Percentiles rank a stretch among this genome's conserved stretches.
phyloP scores from a whole-genome alignment of 805 yeast species.

The Barnettozyma siamensis region DNA sequence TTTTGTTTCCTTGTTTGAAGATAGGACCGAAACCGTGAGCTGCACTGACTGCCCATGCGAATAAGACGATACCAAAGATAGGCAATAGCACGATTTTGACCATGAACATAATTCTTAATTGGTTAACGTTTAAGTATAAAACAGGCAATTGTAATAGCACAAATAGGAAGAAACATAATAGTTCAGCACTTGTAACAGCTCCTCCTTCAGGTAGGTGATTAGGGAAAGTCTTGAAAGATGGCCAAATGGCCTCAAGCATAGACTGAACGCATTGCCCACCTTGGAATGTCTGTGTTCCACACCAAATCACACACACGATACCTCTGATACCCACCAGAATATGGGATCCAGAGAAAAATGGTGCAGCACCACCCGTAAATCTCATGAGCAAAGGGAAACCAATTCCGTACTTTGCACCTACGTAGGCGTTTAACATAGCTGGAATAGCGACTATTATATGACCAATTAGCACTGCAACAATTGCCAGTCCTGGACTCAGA shows the following conservation, averaged over 20 bases:
- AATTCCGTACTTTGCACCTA: conserved; percentile 30
- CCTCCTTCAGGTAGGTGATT: conserved; percentile 27
- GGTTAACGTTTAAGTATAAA: conserved; percentile 28
- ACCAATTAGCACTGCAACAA: conserved; percentile 23
- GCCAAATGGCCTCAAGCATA: conserved; percentile 58
- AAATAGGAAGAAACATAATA: conserved; percentile 30
- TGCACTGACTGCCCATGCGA: conserved; percentile 28
- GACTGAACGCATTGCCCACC: conserved; percentile 70
- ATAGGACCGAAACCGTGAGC: conserved; percentile 26
- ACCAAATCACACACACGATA: conserved; percentile 46
- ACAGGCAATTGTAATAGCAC: conserved; percentile 30
- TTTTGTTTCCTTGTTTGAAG: conserved; percentile 18
- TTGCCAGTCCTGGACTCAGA: conserved; percentile 49
- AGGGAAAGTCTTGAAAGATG: conserved; percentile 35
- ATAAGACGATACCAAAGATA: conserved; percentile 28
- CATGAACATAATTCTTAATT: conserved; percentile 31
- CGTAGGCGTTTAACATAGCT: conserved; percentile 19
- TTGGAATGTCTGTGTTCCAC: conserved; percentile 65
- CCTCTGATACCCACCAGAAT: conserved; percentile 28
- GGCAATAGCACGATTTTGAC: conserved; percentile 28
- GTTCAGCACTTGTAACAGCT: conserved; percentile 26
- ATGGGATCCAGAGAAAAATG: conserved; percentile 29
- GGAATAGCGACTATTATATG: conserved; percentile 25
- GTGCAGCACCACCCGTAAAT: conserved; percentile 31
- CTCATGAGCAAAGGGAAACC: conserved; percentile 32